Evolutionary conservation across 805 yeast species (phyloP), one percentile per base, ranked within the genome.

Genomic region (Nakazawaea populi): DNA sequence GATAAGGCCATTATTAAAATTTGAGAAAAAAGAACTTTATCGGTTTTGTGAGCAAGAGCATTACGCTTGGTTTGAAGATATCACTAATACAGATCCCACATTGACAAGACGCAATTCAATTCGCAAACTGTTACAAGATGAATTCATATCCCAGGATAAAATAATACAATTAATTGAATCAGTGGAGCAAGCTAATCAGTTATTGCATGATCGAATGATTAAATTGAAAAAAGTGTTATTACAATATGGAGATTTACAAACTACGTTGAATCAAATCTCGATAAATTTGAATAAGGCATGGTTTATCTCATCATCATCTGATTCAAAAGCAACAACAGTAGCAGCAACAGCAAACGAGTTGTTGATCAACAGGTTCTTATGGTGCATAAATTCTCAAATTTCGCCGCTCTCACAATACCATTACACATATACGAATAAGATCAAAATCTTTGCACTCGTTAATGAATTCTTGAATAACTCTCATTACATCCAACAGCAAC

Each of bases 31-130:
- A 0, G 70, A 72, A 1, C 67, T 85, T 3, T 64, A 71, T 5
- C 60, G 69, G 0, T 76, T 78, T 10, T 85, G 90, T 49, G 8
- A 44, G 48, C 0, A 60, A 71, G 24, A 49, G 56, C 1, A 55
- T 87, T 18, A 18, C 0, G 46, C 53, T 0, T 87, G 94, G 92
- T 80, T 83, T 60, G 91, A 87, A 58, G 96, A 88, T 58, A 60
- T 66, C 2, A 81, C 92, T 0, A 88, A 88, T 55, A 58, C 59
- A 2, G 82, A 83, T 56, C 66, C 73, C 2, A 57, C 60, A 8
- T 69, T 83, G 43, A 86, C 92, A 0, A 57, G 67, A 37, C 69
- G 96, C 46, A 87, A 87, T 57, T 65, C 73, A 14, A 67, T 80
- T 3, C 69, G 94, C 38, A 64, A 66, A 40, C 55, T 56, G 32